Base-by-base conservation (phyloP, 164 flowering plant genomes). In the Cinnamomum micranthum region DNA sequence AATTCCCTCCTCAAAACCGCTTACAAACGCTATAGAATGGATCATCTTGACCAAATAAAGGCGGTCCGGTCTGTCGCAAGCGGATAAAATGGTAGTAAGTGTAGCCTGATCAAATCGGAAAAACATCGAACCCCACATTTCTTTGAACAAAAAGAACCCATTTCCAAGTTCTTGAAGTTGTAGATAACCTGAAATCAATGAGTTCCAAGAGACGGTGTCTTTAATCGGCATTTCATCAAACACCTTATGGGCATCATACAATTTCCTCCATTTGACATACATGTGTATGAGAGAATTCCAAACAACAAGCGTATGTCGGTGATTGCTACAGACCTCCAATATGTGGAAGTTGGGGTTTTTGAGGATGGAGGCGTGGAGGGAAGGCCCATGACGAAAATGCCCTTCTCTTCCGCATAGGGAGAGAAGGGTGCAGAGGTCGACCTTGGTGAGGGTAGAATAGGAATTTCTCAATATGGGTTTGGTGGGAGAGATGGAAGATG, bases 121-220 rank as follows among this genome's bases (percentile, higher is more conserved):
- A 47, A 51, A 9, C 59, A 81, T 81, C 65, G 63, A 74, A 9
- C 50, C 82, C 13, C 64, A 74, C 95, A 91, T 84, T 70, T 63
- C 31, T 71, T 83, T 91, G 76, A 91, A 88, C 55, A 70, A 74
- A 20, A 60, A 68, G 71, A 93, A 84, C 19, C 97, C 95, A 35
- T 22, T 6, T 12, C 69, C 76, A 47, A 90, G 70, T 2, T 81
- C 77, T 73, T 86, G 84, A 51, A 51, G 75, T 14, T 73, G 85
- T 28, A 91, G 67, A 78, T 75, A 84, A 66, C 93, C 94, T 23
- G 88, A 84, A 23, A 95, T 79, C 75, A 88, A 63, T 1, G 88
- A 82, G 70, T 95, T 95, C 95, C 94, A 91, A 1, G 98, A 92
- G 1, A 94, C 79, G 0, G 89, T 88, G 77, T 94, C 98, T 82